phyloP scores from a whole-genome alignment of 2,329 filamentous ascomycete genomes.

The Hymenoscyphus repandus region DNA sequence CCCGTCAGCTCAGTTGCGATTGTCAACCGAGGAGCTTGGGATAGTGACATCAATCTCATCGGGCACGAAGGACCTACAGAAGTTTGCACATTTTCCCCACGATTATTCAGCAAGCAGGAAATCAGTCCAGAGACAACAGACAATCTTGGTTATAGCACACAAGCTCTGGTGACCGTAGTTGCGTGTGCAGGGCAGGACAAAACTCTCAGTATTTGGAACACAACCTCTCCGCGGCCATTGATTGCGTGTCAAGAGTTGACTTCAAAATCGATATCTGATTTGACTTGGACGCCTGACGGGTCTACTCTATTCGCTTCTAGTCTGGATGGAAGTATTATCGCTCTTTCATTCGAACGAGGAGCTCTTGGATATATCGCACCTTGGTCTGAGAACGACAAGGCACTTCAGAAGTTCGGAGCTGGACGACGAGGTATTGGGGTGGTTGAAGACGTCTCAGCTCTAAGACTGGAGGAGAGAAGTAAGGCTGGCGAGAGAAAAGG shows the following conservation, averaged over 20 bases:
- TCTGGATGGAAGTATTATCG: conserved; percentile 82
- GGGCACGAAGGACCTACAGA: conserved; percentile 96
- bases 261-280: conserved; percentile 86
- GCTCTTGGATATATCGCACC: conserved; percentile 87
- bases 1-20: conserved; percentile 97
- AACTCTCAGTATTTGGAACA: conserved; percentile 95
- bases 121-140: conserved; percentile 43
- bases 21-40: conserved; percentile 86
- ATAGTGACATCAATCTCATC: conserved; percentile 94
- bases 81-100: conserved; percentile 93
- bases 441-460: conserved; percentile 83
- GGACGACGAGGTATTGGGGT: conserved; percentile 85
- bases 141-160: conserved; percentile 42
- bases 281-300: conserved; percentile 91
- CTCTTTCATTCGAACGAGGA: conserved; percentile 74
- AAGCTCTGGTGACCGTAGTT: conserved; percentile 76
- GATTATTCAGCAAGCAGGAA: conserved; percentile 74
- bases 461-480: conserved; percentile 83
- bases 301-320: conserved; percentile 81
- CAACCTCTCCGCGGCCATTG: conserved; percentile 84
- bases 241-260: conserved; percentile 86
- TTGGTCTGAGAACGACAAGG: conserved; percentile 84
- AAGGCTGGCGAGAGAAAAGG: conserved; percentile 86
- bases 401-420: conserved; percentile 85
- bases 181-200: conserved; percentile 97